A percentile compares a stretch with the other conserved stretches of the same genome.
Evolutionary conservation across 2,329 filamentous ascomycete genomes (phyloP).

Genomic region (Xenosphaeropsis pyriputrescens): DNA sequence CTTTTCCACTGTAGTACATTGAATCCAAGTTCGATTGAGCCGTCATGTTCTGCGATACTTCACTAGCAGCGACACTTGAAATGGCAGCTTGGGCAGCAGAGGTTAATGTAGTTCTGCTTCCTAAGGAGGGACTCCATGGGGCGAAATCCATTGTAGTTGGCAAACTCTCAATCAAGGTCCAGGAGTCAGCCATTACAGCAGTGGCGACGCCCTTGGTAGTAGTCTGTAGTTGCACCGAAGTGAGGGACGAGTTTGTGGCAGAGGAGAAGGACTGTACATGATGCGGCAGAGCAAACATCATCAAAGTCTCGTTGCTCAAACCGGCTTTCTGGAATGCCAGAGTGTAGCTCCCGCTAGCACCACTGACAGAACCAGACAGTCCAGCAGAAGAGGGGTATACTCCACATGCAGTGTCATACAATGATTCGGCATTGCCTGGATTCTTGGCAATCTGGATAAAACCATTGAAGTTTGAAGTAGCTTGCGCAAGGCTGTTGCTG

Average conservation of each 20-base stretch:
- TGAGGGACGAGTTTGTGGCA: conserved; percentile 31
- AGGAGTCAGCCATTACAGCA: conserved; percentile 55
- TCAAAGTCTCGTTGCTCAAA: conserved; percentile 38
- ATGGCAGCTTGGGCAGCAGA: conserved; percentile 43
- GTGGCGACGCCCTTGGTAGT: conserved; percentile 75
- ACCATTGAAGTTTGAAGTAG: conserved; percentile 56
- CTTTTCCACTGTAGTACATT: conserved; percentile 90
- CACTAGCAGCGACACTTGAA: conserved; percentile 46
- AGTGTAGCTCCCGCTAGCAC: conserved; percentile 52
- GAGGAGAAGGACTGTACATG: conserved; percentile 63
- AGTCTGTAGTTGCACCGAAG: conserved; percentile 50
- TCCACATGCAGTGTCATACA: conserved; percentile 65
- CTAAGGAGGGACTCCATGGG: conserved; percentile 53
- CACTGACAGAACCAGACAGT: conserved; percentile 47
- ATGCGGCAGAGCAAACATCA: conserved; percentile 84
- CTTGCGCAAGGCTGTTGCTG: conserved; percentile 49
- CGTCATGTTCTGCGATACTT: conserved; percentile 65
- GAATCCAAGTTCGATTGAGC: conserved; percentile 62
- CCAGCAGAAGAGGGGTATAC: conserved; percentile 53
- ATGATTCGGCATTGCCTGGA: conserved; percentile 42
- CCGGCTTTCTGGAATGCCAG: conserved; percentile 64
- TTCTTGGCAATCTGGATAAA: conserved; percentile 75
- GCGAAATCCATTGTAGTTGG: conserved; percentile 62
- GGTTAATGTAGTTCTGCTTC: conserved; percentile 30
- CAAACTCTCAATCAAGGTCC: conserved; percentile 67